Conservation (phyloP, 2,329 filamentous ascomycete species). For the Ilyonectria robusta region DNA sequence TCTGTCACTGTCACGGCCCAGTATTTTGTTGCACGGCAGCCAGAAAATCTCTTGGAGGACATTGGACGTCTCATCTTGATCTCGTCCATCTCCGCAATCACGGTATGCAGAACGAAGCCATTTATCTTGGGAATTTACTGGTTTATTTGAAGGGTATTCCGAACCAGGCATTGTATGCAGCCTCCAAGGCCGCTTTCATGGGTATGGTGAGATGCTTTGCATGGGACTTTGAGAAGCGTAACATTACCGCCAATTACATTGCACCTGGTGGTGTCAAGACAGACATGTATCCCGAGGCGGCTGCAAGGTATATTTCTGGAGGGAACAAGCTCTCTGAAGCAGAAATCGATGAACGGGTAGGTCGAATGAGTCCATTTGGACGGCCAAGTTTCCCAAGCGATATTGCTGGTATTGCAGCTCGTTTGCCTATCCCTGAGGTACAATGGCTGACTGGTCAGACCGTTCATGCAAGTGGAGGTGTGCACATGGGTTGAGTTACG, state of each 20-base stretch:
- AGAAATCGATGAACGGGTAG: neutral
- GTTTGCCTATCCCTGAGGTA: neutral
- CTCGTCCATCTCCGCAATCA: constrained; percentile 77
- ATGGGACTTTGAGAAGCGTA: constrained; percentile 77
- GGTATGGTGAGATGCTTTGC: constrained; percentile 83
- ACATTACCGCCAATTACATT: constrained; percentile 77
- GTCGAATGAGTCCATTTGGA: neutral
- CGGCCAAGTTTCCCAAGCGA: neutral
- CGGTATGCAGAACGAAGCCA: constrained; percentile 51
- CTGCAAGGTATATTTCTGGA: constrained; percentile 72
- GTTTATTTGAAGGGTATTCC: constrained; percentile 64
- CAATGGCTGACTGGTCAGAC: neutral
- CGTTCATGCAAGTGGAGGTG: neutral
- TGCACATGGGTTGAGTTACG: neutral
- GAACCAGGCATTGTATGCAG: constrained; percentile 81
- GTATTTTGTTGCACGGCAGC: constrained; percentile 80
- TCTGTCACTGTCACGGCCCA: constrained; percentile 77
- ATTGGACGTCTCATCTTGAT: constrained; percentile 81
- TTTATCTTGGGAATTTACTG: neutral
- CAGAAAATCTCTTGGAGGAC: constrained; percentile 77
- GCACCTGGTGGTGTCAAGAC: constrained; percentile 78
- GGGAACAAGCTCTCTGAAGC: constrained; percentile 59
- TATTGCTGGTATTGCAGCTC: neutral
- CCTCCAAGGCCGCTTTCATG: constrained; percentile 82
- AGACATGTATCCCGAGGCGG: constrained; percentile 77